Evolutionary conservation across 371 early-diverging fungal species (phyloP), one percentile per base, ranked within the genome.

Genomic region (Aphelidium insulamus): DNA sequence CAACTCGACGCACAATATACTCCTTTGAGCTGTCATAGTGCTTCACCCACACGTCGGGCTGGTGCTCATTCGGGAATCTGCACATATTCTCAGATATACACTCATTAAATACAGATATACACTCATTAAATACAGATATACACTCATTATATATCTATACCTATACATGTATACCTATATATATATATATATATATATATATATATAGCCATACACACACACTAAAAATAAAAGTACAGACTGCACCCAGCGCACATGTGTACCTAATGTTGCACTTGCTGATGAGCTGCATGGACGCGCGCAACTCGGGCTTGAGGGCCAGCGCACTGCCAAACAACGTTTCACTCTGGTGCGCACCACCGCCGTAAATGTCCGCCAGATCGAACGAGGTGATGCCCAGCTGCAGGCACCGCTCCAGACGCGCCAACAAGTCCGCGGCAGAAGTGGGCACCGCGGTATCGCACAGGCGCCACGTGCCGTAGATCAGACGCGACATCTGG

Each of bases 381-480:
- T 55, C 55, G 39, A 55, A 49, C 27, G 44, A 43, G 23, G 55
- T 55, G 34, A 55, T 55, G 8, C 52, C 53, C 22, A 45, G 36
- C 22, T 10, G 10, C 20, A 55, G 21, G 34, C 55, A 55, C 9
- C 19, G 21, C 24, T 47, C 32, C 39, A 55, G 47, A 26, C 55
- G 53, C 10, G 29, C 37, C 18, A 52, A 37, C 30, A 54, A 26
- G 21, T 32, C 32, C 18, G 38, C 23, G 9, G 53, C 41, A 10
- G 28, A 32, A 8, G 28, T 21, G 31, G 38, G 30, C 4, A 21
- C 29, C 19, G 37, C 30, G 4, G 33, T 41, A 34, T 48, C 44
- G 24, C 20, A 39, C 9, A 54, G 40, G 17, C 49, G 45, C 54
- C 45, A 44, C 12, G 48, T 52, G 28, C 52, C 52, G 31, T 42